Evolutionary conservation across 2,329 filamentous ascomycete species (phyloP).

Genomic region (Colletotrichum eleusines): DNA sequence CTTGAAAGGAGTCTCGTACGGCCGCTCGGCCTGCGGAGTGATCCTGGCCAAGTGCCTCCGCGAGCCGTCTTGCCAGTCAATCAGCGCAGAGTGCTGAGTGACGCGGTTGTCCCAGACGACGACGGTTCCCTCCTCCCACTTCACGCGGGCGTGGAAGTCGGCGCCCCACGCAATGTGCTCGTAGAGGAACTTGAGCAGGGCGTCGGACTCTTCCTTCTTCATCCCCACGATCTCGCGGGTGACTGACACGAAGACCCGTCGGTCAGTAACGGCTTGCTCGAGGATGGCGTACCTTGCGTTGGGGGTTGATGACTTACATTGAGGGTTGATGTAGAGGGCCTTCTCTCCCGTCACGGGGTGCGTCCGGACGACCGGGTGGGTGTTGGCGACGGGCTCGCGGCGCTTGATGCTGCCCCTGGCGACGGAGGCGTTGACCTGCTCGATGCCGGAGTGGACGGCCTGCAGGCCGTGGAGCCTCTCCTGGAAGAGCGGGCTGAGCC

Average conservation of each 20-base stretch:
- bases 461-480: constrained; percentile 55
- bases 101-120: constrained; percentile 41
- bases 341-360: constrained; percentile 40
- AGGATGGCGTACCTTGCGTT: too few species aligned
- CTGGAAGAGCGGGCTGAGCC: constrained; percentile 83
- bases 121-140: constrained; percentile 40
- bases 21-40: constrained; percentile 37
- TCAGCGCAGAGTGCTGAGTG: constrained; percentile 36
- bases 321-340: constrained; percentile 38
- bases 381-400: constrained; percentile 39
- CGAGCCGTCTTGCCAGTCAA: constrained; percentile 40
- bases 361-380: constrained; percentile 37
- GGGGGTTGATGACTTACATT: constrained; percentile 19
- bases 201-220: constrained; percentile 40
- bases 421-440: constrained; percentile 38
- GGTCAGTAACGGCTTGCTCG: neutral
- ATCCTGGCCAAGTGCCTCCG: constrained; percentile 39
- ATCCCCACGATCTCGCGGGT: constrained; percentile 38
- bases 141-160: constrained; percentile 39
- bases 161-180: constrained; percentile 41
- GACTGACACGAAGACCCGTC: constrained; percentile 10
- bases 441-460: constrained; percentile 38
- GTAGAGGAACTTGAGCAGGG: constrained; percentile 38
- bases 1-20: constrained; percentile 40
- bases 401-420: constrained; percentile 40